Conservation (phyloP, 1,139 yeast species). For the Barnettozyma hawaiiensis region DNA sequence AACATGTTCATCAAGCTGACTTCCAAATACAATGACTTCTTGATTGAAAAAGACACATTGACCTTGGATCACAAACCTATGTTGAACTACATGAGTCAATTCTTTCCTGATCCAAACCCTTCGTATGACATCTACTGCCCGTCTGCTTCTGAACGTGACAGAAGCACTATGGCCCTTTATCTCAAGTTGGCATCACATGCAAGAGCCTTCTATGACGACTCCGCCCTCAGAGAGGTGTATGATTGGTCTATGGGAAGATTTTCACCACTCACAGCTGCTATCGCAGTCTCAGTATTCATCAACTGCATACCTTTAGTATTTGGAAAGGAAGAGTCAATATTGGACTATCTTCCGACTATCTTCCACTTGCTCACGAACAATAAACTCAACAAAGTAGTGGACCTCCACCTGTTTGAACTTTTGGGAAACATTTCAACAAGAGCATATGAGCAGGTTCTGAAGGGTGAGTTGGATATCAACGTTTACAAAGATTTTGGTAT, state of each 20-base stretch:
- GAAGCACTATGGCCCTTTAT: constrained; percentile 31
- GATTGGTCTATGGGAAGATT: constrained; percentile 35
- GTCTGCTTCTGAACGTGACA: constrained; percentile 28
- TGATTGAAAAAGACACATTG: constrained; percentile 30
- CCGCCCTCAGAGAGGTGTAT: constrained; percentile 31
- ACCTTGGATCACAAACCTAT: constrained; percentile 50
- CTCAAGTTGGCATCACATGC: constrained; percentile 34
- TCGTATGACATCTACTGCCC: constrained; percentile 32
- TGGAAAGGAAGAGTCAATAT: constrained; percentile 24
- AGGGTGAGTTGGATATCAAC: constrained; percentile 28
- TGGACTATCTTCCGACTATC: constrained; percentile 53
- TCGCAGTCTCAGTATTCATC: constrained; percentile 51
- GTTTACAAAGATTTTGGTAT: constrained; percentile 46
- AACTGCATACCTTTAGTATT: constrained; percentile 45
- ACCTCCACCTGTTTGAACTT: constrained; percentile 60
- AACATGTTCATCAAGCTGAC: constrained; percentile 55
- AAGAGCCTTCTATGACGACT: constrained; percentile 34
- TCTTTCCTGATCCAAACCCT: constrained; percentile 43
- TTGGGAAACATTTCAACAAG: constrained; percentile 58
- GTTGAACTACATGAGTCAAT: constrained; percentile 39
- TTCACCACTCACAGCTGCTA: constrained; percentile 53
- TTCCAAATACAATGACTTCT: constrained; percentile 40
- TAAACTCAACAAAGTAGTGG: constrained; percentile 52
- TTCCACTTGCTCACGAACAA: constrained; percentile 72
- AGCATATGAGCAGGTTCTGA: constrained; percentile 30